These are phyloP conservation scores for Ophiosphaerella herpotricha DNA, from an alignment of 2,329 filamentous ascomycete species.

Conservation along the genomic window DNA sequence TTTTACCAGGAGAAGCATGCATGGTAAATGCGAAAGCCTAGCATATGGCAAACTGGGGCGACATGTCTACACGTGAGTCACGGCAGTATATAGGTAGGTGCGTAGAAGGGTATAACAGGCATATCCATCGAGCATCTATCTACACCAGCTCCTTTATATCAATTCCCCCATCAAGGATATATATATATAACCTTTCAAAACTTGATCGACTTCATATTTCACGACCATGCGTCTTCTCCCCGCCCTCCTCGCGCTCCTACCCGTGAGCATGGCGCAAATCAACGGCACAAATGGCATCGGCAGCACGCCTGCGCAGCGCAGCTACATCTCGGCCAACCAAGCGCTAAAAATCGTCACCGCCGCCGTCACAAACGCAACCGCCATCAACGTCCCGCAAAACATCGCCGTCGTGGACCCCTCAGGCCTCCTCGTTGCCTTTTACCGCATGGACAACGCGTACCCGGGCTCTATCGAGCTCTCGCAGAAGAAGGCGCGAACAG, in stretches of 20 bases:
- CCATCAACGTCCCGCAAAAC: constrained; percentile 30
- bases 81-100: too few species aligned
- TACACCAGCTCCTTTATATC: neutral
- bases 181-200: neutral
- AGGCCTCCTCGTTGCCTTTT: constrained; percentile 33
- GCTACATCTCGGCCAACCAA: constrained; percentile 26
- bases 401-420: constrained; percentile 36
- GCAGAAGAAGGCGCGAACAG: constrained; percentile 35
- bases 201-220: too few species aligned
- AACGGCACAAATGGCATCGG: constrained; percentile 30
- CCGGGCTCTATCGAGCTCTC: constrained; percentile 35
- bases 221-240: neutral
- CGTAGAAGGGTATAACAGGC: too few species aligned
- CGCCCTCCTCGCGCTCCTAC: constrained; percentile 12
- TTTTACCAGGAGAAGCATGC: too few species aligned
- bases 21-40: too few species aligned
- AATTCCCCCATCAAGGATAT: neutral
- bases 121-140: too few species aligned
- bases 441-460: constrained; percentile 36
- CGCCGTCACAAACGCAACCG: constrained; percentile 27
- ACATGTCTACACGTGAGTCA: too few species aligned
- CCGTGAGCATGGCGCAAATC: constrained; percentile 17
- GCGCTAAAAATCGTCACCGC: constrained; percentile 27
- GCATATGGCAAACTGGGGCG: too few species aligned
- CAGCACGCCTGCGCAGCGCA: constrained; percentile 22